Base-by-base conservation (phyloP, 345 rosid genomes). In the Mallotus nudiflorus region DNA sequence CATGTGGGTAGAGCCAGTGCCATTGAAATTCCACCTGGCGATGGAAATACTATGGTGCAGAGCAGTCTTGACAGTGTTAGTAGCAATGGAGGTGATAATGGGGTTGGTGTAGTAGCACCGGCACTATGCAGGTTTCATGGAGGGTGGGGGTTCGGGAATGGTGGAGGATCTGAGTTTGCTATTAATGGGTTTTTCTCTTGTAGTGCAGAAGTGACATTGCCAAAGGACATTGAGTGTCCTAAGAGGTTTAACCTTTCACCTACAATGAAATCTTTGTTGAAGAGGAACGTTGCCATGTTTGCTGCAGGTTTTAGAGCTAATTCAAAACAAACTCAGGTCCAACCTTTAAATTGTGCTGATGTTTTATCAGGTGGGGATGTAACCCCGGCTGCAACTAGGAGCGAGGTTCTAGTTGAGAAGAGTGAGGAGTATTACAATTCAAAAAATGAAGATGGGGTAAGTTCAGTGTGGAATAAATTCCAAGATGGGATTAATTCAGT, bases 211-310 rank as follows among this genome's bases (percentile, higher is more conserved):
- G 75, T 85, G 78, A 70, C 78, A 18, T 66, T 80, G 82, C 86
- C 79, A 58, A 86, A 79, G 81, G 96, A 89, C 73, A 82, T 94
- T 62, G 96, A 88, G 53, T 94, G 86, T 71, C 96, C 96, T n/a
- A 88, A 82, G 81, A 83, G 93, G 70, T 91, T 94, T 79, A 86
- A 91, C 79, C 96, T 91, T 54, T 84, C 97, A 0, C 96, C 93
- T 20, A 77, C 93, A 0, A 87, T 91, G 93, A 91, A 90, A 67
- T 82, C 91, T 42, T 75, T 91, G 78, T 80, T 94, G 86, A 88
- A 87, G 74, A 88, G 87, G 89, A 94, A 90, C 64, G 98, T 87
- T 66, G 91, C 96, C 33, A 86, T 86, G 57, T 87, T 91, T 91
- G 95, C 95, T 6, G 96, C 93, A 39, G 92, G 97, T 63, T 90